phyloP scores from a whole-genome alignment of 176 grass and related monocot species.

The Luzula sylvatica region DNA sequence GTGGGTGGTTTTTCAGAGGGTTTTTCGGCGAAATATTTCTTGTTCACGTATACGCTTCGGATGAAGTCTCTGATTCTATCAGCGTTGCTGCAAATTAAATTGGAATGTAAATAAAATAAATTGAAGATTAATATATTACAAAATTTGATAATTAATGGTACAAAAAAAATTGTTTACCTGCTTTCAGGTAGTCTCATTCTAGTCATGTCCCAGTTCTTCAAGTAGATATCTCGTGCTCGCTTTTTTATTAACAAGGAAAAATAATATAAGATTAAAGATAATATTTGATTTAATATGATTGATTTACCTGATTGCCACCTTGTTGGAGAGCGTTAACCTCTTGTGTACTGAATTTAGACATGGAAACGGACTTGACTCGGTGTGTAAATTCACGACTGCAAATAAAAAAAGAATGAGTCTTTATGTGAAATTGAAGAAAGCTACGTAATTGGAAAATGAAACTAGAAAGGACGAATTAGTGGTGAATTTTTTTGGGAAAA shows the following conservation, averaged over 20 bases:
- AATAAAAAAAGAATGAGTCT: not conserved
- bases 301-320: constrained; percentile 88
- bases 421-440: not conserved
- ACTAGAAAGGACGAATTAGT: constrained; percentile 1
- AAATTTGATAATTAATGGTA: constrained; percentile 5
- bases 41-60: constrained; percentile 88
- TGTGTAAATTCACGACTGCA: constrained; percentile 90
- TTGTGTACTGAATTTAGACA: constrained; percentile 90
- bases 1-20: constrained; percentile 37
- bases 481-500: not conserved
- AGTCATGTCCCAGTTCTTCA: constrained; percentile 94
- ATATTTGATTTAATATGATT: not conserved
- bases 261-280: not conserved
- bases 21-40: constrained; percentile 70
- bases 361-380: constrained; percentile 90
- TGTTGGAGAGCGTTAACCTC: constrained; percentile 73
- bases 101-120: constrained; percentile 20
- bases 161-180: constrained; percentile 38
- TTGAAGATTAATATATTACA: not conserved
- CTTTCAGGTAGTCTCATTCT: constrained; percentile 84
- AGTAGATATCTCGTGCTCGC: constrained; percentile 73
- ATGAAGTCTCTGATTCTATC: constrained; percentile 97
- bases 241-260: constrained; percentile 9
- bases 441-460: not conserved
- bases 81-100: constrained; percentile 50